Evolutionary conservation across 2,329 filamentous ascomycete genomes (phyloP), one percentile per base, ranked within the genome.

Genomic region (Colletotrichum sidae): DNA sequence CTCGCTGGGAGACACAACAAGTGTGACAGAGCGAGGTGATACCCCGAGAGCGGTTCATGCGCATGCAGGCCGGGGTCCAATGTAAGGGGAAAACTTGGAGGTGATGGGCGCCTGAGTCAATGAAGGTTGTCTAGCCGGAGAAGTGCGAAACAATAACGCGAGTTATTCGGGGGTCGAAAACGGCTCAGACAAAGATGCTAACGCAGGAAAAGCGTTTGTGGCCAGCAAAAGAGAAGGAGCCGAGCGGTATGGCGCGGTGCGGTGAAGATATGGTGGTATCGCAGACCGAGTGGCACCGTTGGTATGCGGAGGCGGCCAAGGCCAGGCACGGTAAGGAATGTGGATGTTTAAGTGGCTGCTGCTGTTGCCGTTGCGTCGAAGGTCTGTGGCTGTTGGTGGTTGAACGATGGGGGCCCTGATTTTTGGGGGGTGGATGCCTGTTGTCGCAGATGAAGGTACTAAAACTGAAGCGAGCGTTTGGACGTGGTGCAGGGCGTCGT

Each of bases 391-490:
- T 52, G 53, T 49, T 63, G 49, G 55, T 41, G 54, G 41, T 25
- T 52, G 52, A 57, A 44, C 10, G n/a, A 39, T 44, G 25, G 25
- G 25, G 25, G 25, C 25, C 45, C 42, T 47, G 52, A 52, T 42
- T 60, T 52, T 65, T 57, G 42, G 47, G 62, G 62, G 52, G 41
- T 37, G 52, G 41, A 65, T 60, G 61, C 63, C 63, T 62, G 63
- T n/a, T 63, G 63, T 66, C 53, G 59, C 58, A 66, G 63, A 66
- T 63, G 58, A 66, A 63, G 63, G 63, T 63, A 44, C 63, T 66
- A 66, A 66, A 66, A 66, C 53, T 66, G 63, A 66, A 66, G 63
- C 63, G 63, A 66, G 58, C 52, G 63, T 66, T 66, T 66, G 63
- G 63, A 63, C 58, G 58, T 59, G 44, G 58, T 47, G 10, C 15